Evolutionary conservation across 2,329 filamentous ascomycete genomes (phyloP).

Genomic region (Neonectria ditissima): DNA sequence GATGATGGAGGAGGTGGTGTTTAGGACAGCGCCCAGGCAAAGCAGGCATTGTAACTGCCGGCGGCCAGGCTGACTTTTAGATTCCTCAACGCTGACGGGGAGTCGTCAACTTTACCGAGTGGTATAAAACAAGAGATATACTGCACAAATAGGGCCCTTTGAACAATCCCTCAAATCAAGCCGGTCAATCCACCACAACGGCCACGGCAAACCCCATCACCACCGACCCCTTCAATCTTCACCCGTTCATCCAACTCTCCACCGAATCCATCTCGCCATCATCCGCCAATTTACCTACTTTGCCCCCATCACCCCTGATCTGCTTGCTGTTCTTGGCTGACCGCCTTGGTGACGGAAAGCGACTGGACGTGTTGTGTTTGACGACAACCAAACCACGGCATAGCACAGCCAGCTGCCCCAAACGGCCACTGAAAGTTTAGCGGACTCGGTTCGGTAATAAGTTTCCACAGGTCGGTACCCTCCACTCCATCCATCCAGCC

Average conservation of each 20-base stretch:
- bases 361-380: background rate
- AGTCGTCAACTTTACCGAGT: background rate
- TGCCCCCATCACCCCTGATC: conserved; percentile 13
- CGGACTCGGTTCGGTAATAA: conserved; percentile 45
- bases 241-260: conserved; percentile 33
- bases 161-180: conserved; percentile 25
- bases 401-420: conserved; percentile 29
- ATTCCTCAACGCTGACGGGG: background rate
- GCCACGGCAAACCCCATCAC: conserved; percentile 30
- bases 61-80: conserved; percentile 1
- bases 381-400: conserved; percentile 6
- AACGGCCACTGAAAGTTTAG: conserved; percentile 39
- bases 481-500: too few species aligned
- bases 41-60: conserved; percentile 19
- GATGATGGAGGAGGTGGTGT: conserved; percentile 1
- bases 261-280: conserved; percentile 39
- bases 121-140: conserved; percentile 8
- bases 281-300: conserved; percentile 30
- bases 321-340: conserved; percentile 2
- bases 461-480: conserved; percentile 37
- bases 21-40: conserved; percentile 4
- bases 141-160: conserved; percentile 7
- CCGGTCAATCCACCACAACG: conserved; percentile 31
- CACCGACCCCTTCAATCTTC: conserved; percentile 34
- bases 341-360: conserved; percentile 28